Evolutionary conservation across 768 basidiomycete genomes (phyloP), one percentile per base, ranked within the genome.

Genomic region (Termitomyces sp.): DNA sequence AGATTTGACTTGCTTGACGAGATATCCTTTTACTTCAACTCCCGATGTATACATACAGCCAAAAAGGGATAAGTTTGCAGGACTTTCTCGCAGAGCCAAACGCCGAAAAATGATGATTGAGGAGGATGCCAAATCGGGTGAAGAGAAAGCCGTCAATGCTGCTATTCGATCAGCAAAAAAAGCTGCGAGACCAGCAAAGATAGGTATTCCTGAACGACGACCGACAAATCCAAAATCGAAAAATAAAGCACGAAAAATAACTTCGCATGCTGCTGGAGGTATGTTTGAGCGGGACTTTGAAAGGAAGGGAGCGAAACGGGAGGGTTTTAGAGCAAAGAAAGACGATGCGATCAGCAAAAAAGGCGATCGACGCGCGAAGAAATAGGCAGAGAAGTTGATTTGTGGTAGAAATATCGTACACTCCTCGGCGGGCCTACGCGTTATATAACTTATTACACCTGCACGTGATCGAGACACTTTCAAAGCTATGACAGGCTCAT

Each of bases 91-190:
- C 56, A 86, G 80, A 64, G 84, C 80, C 48, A 98, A 97, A 68
- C 80, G 96, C 55, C 80, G 94, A 64, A 97, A 94, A 73, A 76
- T 95, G 74, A 87, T 88, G 7, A 76, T 82, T 68, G 90, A 94
- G 65, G 85, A 87, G 58, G 92, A 95, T 59, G 81, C 83, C 48
- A 84, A 85, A 52, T 53, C 73, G 4, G 81, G 78, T 15, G 83
- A 85, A 52, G 72, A 68, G 32, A 78, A 75, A 22, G 73, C 79
- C 9, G 71, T 89, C 42, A 77, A 80, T 38, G 88, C 89, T 15
- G 86, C 94, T 1, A 89, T 97, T 59, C 89, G 95, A 52, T 82
- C 83, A 12, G 94, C 90, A 10, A 98, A 98, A 73, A 95, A 88
- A 71, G 78, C 85, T 7, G 71, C 75, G 33, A 81, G 82, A 60